phyloP scores from a whole-genome alignment of 345 rosid species.

The Euphorbia lathyris region DNA sequence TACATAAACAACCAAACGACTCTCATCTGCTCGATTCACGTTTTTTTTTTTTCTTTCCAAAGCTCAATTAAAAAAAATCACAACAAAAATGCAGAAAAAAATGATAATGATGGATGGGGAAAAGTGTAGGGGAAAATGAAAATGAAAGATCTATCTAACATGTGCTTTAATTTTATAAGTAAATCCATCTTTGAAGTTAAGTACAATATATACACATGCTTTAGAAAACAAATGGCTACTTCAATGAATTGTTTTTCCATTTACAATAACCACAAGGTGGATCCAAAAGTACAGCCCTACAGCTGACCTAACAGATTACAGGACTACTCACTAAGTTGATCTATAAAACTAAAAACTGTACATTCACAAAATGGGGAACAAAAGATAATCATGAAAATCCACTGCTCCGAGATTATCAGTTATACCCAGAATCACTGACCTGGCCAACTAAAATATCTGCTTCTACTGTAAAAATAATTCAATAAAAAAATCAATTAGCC shows the following conservation, averaged over 20 bases:
- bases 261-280: constrained; percentile 8
- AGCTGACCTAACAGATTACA: neutral
- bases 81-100: too few species aligned
- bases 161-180: too few species aligned
- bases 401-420: neutral
- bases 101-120: too few species aligned
- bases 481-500: constrained; percentile 24
- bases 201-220: neutral
- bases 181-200: neutral
- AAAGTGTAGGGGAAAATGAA: too few species aligned
- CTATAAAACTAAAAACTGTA: constrained; percentile 21
- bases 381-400: neutral
- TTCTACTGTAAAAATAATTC: neutral
- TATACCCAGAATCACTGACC: neutral
- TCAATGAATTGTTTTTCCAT: constrained; percentile 4
- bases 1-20: too few species aligned
- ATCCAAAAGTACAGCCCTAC: constrained; percentile 9
- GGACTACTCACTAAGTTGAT: neutral
- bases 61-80: too few species aligned
- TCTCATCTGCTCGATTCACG: too few species aligned
- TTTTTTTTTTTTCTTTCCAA: too few species aligned
- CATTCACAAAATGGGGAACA: neutral
- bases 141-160: too few species aligned
- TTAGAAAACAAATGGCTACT: neutral
- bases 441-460: neutral